Evolutionary conservation across 164 flowering plant species (phyloP).

Genomic region (Warburgia ugandensis): DNA sequence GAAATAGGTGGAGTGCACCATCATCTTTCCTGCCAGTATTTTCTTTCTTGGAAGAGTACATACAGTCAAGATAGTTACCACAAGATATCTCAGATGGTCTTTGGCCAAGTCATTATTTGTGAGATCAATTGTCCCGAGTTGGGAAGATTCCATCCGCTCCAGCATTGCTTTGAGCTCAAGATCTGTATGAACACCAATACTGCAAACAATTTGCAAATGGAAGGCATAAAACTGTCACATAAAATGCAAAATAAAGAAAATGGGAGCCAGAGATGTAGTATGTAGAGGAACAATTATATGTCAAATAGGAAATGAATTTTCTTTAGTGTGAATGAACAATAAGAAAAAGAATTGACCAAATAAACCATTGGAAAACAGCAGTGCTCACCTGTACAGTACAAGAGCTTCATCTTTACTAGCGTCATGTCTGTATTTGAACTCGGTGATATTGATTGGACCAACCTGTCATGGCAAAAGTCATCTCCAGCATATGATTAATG

Average conservation of each 20-base stretch:
- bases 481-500: no score
- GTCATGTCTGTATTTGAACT: conserved; percentile 78
- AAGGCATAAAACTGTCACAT: no score
- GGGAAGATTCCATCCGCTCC: conserved; percentile 61
- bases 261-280: no score
- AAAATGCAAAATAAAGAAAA: background rate
- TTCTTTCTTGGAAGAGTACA: no score
- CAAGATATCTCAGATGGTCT: conserved; percentile 93
- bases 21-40: no score
- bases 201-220: no score
- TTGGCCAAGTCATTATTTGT: conserved; percentile 84
- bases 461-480: no score
- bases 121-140: conserved; percentile 59
- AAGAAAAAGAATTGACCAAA: background rate
- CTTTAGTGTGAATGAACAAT: no score
- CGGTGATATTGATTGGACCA: conserved; percentile 83
- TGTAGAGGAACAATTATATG: no score
- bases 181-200: conserved; percentile 84
- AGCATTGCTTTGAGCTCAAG: conserved; percentile 64
- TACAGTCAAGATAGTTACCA: conserved; percentile 28
- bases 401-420: conserved; percentile 51
- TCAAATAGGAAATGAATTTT: no score
- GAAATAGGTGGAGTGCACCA: no score
- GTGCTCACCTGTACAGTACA: conserved; percentile 72
- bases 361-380: background rate